Conservation (phyloP, 2,329 filamentous ascomycete species). For the Aspergillus brasiliensis region DNA sequence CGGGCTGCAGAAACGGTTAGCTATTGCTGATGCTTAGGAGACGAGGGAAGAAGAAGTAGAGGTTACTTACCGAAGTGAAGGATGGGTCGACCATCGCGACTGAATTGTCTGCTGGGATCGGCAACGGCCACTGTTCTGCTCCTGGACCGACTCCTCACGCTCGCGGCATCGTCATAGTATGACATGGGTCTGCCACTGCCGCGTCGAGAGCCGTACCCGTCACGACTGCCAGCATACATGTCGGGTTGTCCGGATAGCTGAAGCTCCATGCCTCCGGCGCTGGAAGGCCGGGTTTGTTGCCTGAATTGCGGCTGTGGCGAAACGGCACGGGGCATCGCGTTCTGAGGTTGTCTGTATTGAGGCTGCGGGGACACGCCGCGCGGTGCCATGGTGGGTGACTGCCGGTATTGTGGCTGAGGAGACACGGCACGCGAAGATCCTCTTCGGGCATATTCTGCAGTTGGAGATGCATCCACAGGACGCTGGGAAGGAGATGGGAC, state of each 20-base stretch:
- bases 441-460: constrained; percentile 44
- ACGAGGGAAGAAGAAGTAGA: no score
- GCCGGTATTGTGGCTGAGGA: constrained; percentile 12
- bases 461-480: constrained; percentile 40
- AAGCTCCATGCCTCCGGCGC: constrained; percentile 63
- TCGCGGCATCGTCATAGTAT: constrained; percentile 51
- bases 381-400: constrained; percentile 8
- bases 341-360: constrained; percentile 30
- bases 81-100: constrained; percentile 81
- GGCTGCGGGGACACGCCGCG: constrained; percentile 15
- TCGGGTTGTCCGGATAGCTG: constrained; percentile 65
- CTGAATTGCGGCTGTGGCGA: constrained; percentile 58
- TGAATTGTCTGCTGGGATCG: constrained; percentile 69
- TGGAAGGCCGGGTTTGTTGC: constrained; percentile 53
- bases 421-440: constrained; percentile 27
- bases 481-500: constrained; percentile 34
- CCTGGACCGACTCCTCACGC: constrained; percentile 57
- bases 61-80: constrained; percentile 83
- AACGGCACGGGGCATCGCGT: constrained; percentile 44
- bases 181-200: constrained; percentile 49
- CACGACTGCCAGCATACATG: constrained; percentile 52
- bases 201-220: constrained; percentile 37
- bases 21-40: background rate
- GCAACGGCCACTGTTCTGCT: constrained; percentile 88
- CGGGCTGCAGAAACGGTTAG: constrained; percentile 62